Evolutionary conservation across 1,284 basidiomycete genomes (phyloP).

Genomic region (Heimioporus punctisporus): DNA sequence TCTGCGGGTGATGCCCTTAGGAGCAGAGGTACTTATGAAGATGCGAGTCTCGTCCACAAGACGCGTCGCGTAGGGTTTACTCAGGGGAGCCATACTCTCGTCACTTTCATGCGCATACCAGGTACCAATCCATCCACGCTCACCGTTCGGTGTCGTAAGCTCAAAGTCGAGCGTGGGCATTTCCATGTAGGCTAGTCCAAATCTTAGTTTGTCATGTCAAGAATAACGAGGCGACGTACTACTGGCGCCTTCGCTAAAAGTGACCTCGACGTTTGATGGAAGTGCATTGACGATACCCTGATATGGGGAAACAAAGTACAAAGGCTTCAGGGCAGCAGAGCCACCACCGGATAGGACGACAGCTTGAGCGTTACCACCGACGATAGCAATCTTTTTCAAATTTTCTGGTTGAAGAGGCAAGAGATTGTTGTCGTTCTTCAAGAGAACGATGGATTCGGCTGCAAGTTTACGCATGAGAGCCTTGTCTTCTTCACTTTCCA

Average conservation of each 20-base stretch:
- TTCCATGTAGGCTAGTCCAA: slow-evolving; percentile 53
- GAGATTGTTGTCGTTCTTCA: slow-evolving; percentile 67
- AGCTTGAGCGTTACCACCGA: slow-evolving; percentile 78
- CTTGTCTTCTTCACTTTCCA: slow-evolving; percentile 61
- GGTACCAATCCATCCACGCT: slow-evolving; percentile 61
- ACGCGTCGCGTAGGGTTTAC: slow-evolving; percentile 43
- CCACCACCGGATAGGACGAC: slow-evolving; percentile 75
- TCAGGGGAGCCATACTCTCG: slow-evolving; percentile 53
- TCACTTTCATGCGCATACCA: slow-evolving; percentile 62
- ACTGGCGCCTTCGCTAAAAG: slow-evolving; percentile 64
- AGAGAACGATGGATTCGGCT: slow-evolving; percentile 67
- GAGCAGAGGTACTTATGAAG: slow-evolving; percentile 60
- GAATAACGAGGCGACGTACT: slow-evolving; percentile 37
- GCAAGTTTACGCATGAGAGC: slow-evolving; percentile 65
- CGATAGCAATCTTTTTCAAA: slow-evolving; percentile 70
- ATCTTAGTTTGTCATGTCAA: neutral
- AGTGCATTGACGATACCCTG: slow-evolving; percentile 62
- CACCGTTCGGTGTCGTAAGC: slow-evolving; percentile 54
- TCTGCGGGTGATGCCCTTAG: slow-evolving; percentile 54
- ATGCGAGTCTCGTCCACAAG: slow-evolving; percentile 67
- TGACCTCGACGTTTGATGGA: slow-evolving; percentile 49
- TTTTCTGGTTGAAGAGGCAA: slow-evolving; percentile 58
- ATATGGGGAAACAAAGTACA: slow-evolving; percentile 73
- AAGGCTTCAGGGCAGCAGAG: slow-evolving; percentile 71
- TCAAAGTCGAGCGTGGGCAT: slow-evolving; percentile 69